A percentile compares a stretch with the other conserved stretches of the same genome.
These are phyloP conservation scores for Rhizophagus clarus DNA, from an alignment of 192 early-diverging fungal species.

Conservation along the genomic window DNA sequence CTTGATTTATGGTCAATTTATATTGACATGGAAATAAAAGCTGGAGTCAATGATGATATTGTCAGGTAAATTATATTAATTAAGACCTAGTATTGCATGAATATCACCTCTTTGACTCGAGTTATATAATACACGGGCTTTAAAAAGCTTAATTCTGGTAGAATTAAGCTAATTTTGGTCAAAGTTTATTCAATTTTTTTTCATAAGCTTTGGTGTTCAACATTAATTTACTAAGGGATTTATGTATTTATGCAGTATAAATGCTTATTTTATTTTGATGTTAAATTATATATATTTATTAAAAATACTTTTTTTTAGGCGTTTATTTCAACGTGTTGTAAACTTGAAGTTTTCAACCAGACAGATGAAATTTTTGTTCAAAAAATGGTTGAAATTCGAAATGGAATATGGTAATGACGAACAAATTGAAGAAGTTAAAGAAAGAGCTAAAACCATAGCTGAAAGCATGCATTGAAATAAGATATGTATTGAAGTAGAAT, in stretches of 20 bases:
- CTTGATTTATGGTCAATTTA: conserved; percentile 97
- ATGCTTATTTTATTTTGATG: too few species aligned
- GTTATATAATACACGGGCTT: too few species aligned
- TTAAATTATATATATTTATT: conserved; percentile 1
- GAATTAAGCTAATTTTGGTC: too few species aligned
- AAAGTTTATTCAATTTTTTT: too few species aligned
- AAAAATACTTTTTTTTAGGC: conserved; percentile 34
- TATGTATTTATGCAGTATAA: too few species aligned
- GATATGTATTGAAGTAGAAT: too few species aligned
- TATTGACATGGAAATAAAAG: conserved; percentile 92
- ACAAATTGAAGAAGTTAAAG: conserved; percentile 85
- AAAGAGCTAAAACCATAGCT: conserved; percentile 84
- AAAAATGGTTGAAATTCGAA: conserved; percentile 96
- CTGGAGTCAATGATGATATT: conserved; percentile 61
- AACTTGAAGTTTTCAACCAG: conserved; percentile 90
- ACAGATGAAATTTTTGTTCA: conserved; percentile 99
- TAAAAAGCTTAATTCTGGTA: too few species aligned
- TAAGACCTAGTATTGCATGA: too few species aligned
- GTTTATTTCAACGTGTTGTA: conserved; percentile 90
- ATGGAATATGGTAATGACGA: conserved; percentile 82
- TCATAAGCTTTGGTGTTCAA: too few species aligned
- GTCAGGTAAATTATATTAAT: conserved; percentile 54
- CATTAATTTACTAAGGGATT: too few species aligned
- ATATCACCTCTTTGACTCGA: too few species aligned
- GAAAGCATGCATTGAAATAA: conserved; percentile 37